phyloP scores from a whole-genome alignment of 306 rosid species.

The Inga oerstediana region DNA sequence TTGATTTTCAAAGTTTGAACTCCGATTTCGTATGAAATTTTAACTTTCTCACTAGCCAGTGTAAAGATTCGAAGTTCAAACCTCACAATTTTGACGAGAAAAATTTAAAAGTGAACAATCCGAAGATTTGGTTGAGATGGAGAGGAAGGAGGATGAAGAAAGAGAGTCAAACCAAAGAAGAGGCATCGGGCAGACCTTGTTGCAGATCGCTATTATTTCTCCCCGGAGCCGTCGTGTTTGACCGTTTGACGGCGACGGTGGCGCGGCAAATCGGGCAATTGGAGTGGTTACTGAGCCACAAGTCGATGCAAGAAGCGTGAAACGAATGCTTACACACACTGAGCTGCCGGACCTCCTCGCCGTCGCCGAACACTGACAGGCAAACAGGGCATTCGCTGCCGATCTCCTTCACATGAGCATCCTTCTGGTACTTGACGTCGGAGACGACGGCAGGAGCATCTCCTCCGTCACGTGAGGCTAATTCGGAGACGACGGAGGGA shows the following conservation, averaged over 20 bases:
- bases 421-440: conserved; percentile 47
- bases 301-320: conserved; percentile 53
- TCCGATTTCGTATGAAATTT: background rate
- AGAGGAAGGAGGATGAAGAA: background rate
- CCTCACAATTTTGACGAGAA: background rate
- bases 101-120: background rate
- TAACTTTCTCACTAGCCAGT: background rate
- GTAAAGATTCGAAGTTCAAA: background rate
- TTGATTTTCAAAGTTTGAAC: background rate
- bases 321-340: conserved; percentile 62
- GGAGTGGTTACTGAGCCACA: conserved; percentile 58
- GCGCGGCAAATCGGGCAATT: conserved; percentile 75
- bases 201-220: conserved; percentile 45
- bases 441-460: conserved; percentile 15
- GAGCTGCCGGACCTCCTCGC: conserved; percentile 59
- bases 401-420: conserved; percentile 48
- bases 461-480: conserved; percentile 6
- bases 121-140: background rate
- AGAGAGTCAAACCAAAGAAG: conserved; percentile 47
- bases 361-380: conserved; percentile 52
- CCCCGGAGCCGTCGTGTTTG: conserved; percentile 13
- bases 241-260: conserved; percentile 38
- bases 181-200: conserved; percentile 62
- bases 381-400: conserved; percentile 67
- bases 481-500: background rate